phyloP scores from a whole-genome alignment of 495 filamentous ascomycete genomes.

The Lichenothelia convexa region DNA sequence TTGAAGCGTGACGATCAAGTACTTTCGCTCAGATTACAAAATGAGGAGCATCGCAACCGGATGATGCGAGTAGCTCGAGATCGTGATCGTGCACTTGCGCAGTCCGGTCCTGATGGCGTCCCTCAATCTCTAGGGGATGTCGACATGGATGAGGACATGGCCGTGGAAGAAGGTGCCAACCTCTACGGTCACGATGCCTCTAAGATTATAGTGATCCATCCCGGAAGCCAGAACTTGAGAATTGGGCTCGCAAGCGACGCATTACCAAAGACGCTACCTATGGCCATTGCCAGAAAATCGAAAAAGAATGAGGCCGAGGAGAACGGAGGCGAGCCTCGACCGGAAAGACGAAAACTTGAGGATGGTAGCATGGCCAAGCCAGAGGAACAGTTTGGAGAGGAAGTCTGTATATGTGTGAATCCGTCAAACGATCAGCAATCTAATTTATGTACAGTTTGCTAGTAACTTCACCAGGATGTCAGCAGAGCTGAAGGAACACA shows the following conservation, averaged over 20 bases:
- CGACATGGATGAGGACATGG: slow-evolving; percentile 39
- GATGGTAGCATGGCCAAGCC: slow-evolving; percentile 36
- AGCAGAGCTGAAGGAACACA: slow-evolving; percentile 67
- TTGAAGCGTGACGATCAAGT: slow-evolving; percentile 96
- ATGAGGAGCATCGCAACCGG: slow-evolving; percentile 58
- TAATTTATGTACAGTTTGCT: slow-evolving; percentile 47
- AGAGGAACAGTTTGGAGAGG: slow-evolving; percentile 69
- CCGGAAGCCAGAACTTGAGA: slow-evolving; percentile 92
- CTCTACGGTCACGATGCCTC: slow-evolving; percentile 29
- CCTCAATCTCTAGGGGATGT: slow-evolving; percentile 30
- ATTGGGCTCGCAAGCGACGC: slow-evolving; percentile 90
- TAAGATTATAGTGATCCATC: slow-evolving; percentile 87
- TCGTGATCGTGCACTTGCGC: slow-evolving; percentile 64
- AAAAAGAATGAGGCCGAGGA: slow-evolving; percentile 65
- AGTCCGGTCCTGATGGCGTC: slow-evolving; percentile 32
- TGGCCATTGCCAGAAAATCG: slow-evolving; percentile 70
- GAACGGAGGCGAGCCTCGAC: slow-evolving; percentile 53
- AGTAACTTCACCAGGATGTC: slow-evolving; percentile 66
- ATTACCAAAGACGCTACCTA: slow-evolving; percentile 80
- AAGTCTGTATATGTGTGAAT: slow-evolving; percentile 30
- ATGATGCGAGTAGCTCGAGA: slow-evolving; percentile 75
- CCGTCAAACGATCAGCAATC: too few species aligned
- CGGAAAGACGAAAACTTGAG: slow-evolving; percentile 67
- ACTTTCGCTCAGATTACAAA: slow-evolving; percentile 67
- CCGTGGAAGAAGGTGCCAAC: slow-evolving; percentile 29